phyloP scores from a whole-genome alignment of 306 rosid genomes.

The Argentina anserina region DNA sequence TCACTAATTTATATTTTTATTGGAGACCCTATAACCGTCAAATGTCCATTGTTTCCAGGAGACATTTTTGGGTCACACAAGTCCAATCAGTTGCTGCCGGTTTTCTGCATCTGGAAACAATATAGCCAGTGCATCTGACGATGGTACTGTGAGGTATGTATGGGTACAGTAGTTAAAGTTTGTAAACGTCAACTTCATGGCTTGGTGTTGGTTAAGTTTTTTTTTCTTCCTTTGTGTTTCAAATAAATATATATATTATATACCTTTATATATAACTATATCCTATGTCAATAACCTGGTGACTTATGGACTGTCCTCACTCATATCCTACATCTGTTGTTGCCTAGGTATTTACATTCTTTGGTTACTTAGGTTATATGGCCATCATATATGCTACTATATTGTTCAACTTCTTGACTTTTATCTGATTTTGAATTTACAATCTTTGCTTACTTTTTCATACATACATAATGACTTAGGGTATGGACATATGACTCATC shows the following conservation, averaged over 20 bases:
- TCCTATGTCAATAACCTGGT: constrained; percentile 17
- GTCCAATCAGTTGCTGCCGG: constrained; percentile 85
- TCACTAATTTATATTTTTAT: constrained; percentile 22
- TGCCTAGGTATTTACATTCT: not conserved
- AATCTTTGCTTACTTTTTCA: constrained; percentile 13
- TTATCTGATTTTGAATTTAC: constrained; percentile 15
- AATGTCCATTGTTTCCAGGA: constrained; percentile 56
- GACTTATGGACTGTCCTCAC: not conserved
- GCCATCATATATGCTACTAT: not conserved
- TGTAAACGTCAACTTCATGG: constrained; percentile 2
- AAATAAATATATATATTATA: too few relatives aligned
- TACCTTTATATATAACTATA: constrained; percentile 12
- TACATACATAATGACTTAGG: constrained; percentile 38
- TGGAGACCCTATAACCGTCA: constrained; percentile 31
- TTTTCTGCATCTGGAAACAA: constrained; percentile 93
- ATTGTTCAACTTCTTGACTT: constrained; percentile 15
- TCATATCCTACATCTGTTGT: too few relatives aligned
- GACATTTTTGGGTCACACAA: constrained; percentile 95
- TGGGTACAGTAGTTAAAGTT: constrained; percentile 9
- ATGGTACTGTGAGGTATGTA: constrained; percentile 89
- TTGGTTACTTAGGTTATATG: constrained; percentile 11
- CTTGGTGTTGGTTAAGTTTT: not conserved
- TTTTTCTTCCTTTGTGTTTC: constrained; percentile 2
- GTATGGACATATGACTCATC: constrained; percentile 94
- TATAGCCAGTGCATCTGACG: constrained; percentile 93